phyloP scores from a whole-genome alignment of 257 asterid species.

The Solanum virginianum region DNA sequence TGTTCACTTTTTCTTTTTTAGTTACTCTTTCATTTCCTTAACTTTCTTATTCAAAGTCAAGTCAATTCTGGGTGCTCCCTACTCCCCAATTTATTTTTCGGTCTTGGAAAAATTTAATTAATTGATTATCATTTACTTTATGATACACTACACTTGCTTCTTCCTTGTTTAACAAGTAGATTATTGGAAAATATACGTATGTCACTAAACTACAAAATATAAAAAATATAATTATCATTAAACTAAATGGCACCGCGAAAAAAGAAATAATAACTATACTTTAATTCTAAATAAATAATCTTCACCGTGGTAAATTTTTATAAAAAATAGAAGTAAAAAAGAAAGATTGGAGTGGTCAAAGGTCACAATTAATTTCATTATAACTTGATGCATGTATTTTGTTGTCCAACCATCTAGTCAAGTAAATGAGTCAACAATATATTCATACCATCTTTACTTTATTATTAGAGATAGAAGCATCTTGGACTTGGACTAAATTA shows the following conservation, averaged over 20 bases:
- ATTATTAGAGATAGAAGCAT: neutral
- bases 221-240: too few relatives aligned
- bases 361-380: neutral
- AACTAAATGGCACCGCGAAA: too few relatives aligned
- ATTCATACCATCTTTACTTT: neutral
- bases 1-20: too few relatives aligned
- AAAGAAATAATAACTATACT: too few relatives aligned
- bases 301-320: too few relatives aligned
- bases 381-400: neutral
- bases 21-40: too few relatives aligned
- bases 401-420: neutral
- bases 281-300: too few relatives aligned
- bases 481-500: neutral
- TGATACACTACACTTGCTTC: neutral
- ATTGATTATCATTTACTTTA: neutral
- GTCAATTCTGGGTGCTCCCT: neutral
- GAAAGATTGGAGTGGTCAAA: neutral
- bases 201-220: too few relatives aligned
- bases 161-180: neutral
- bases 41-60: neutral
- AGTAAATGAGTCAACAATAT: neutral
- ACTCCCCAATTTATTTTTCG: neutral
- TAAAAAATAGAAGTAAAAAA: neutral
- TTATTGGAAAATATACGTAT: neutral
- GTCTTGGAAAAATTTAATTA: neutral